A percentile compares a stretch with the other conserved stretches of the same genome.
These are phyloP conservation scores for Vitis rotundifolia DNA, from an alignment of 164 flowering plant genomes.

Conservation along the genomic window DNA sequence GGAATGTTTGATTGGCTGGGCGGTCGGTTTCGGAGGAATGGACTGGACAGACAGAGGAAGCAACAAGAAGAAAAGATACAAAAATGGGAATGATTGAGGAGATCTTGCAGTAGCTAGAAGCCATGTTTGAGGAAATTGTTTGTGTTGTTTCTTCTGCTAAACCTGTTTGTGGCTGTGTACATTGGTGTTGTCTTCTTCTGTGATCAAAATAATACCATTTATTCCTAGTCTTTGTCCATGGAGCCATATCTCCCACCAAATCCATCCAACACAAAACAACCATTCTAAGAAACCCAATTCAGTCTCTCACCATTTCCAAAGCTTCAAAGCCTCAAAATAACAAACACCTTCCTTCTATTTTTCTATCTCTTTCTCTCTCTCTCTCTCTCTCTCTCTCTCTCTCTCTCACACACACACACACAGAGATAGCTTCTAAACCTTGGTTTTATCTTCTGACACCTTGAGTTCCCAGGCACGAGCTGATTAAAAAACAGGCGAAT, in stretches of 20 bases:
- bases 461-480: slow-evolving; percentile 35
- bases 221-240: slow-evolving; percentile 35
- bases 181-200: slow-evolving; percentile 60
- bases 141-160: slow-evolving; percentile 28
- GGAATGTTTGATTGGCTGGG: slow-evolving; percentile 47
- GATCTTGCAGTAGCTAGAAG: slow-evolving; percentile 43
- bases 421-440: slow-evolving; percentile 24
- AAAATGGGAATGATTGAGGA: slow-evolving; percentile 57
- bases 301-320: slow-evolving; percentile 44
- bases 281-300: slow-evolving; percentile 30
- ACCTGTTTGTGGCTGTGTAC: slow-evolving; percentile 35
- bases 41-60: slow-evolving; percentile 41
- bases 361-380: slow-evolving; percentile 18
- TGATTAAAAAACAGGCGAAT: slow-evolving; percentile 26
- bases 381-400: neutral
- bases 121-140: slow-evolving; percentile 39
- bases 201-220: slow-evolving; percentile 24
- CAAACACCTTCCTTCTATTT: slow-evolving; percentile 1
- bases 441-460: slow-evolving; percentile 41
- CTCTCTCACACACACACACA: neutral
- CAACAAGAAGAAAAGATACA: slow-evolving; percentile 57
- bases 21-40: slow-evolving; percentile 17
- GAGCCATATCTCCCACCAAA: slow-evolving; percentile 37
- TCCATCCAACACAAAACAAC: slow-evolving; percentile 31
- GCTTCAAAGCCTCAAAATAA: slow-evolving; percentile 15